Conservation (phyloP, 768 basidiomycete species). For the Paxillus involutus region DNA sequence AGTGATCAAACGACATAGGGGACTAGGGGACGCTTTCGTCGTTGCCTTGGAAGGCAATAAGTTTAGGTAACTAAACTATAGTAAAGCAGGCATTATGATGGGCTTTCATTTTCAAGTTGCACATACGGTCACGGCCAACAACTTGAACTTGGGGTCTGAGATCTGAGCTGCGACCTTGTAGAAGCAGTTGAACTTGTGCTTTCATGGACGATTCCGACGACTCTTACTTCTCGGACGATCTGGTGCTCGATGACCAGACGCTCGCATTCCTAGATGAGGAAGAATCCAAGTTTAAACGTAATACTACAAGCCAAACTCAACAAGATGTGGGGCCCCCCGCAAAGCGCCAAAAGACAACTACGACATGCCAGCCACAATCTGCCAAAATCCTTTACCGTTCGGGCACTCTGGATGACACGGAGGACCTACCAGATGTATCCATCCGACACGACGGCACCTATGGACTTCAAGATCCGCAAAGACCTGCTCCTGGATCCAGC, state of each 20-base stretch:
- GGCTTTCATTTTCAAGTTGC: too few species aligned
- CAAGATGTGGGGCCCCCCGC: constrained; percentile 36
- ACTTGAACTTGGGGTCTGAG: too few species aligned
- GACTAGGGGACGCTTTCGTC: too few species aligned
- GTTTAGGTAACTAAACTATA: too few species aligned
- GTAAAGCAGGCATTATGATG: too few species aligned
- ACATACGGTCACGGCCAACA: too few species aligned
- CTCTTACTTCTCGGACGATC: constrained; percentile 62
- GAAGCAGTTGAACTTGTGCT: background rate
- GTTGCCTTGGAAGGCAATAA: too few species aligned
- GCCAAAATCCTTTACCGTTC: constrained; percentile 24
- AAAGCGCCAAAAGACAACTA: constrained; percentile 57
- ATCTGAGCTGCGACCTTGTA: too few species aligned
- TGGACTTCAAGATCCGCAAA: constrained; percentile 33
- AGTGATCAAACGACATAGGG: too few species aligned
- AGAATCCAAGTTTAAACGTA: constrained; percentile 41
- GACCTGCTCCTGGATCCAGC: constrained; percentile 11
- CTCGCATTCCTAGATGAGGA: constrained; percentile 61
- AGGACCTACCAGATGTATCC: constrained; percentile 64
- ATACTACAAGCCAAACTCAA: constrained; percentile 25
- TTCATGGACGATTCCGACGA: constrained; percentile 68
- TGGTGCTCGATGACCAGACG: constrained; percentile 61
- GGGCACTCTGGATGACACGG: constrained; percentile 38
- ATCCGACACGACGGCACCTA: constrained; percentile 61
- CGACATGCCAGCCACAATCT: constrained; percentile 43